Evolutionary conservation across 371 early-diverging fungal species (phyloP).

Genomic region (Fennellomyces sp.): DNA sequence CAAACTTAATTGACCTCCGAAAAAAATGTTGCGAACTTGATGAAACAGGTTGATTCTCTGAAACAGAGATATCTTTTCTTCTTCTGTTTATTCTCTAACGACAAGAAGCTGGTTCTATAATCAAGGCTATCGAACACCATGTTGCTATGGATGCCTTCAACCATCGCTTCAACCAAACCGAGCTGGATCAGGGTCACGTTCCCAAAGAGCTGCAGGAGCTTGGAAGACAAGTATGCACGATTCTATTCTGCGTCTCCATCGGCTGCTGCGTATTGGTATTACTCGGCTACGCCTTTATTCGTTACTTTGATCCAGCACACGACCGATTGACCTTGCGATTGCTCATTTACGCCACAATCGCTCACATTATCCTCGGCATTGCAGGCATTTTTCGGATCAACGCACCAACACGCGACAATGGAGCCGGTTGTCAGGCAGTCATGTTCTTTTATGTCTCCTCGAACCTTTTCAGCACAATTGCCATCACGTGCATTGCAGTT

Average conservation of each 20-base stretch:
- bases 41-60: too few relatives aligned
- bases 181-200: neutral
- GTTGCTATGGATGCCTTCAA: neutral
- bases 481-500: conserved; percentile 17
- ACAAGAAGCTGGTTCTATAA: neutral
- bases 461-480: conserved; percentile 8
- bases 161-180: neutral
- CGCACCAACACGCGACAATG: neutral
- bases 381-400: conserved; percentile 4
- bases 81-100: neutral
- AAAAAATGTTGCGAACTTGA: too few relatives aligned
- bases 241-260: conserved; percentile 14
- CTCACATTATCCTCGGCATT: conserved; percentile 11
- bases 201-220: conserved; percentile 6
- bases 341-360: conserved; percentile 11
- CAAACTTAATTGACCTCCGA: too few relatives aligned
- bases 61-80: too few relatives aligned
- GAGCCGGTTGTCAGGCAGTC: conserved; percentile 5
- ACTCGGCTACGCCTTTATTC: conserved; percentile 14
- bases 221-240: neutral
- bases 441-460: conserved; percentile 19
- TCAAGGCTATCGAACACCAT: too few relatives aligned
- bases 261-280: conserved; percentile 4
- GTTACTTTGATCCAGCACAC: neutral
- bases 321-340: conserved; percentile 21